phyloP scores from a whole-genome alignment of 2,329 filamentous ascomycete genomes.

The Cladophialophora immunda region DNA sequence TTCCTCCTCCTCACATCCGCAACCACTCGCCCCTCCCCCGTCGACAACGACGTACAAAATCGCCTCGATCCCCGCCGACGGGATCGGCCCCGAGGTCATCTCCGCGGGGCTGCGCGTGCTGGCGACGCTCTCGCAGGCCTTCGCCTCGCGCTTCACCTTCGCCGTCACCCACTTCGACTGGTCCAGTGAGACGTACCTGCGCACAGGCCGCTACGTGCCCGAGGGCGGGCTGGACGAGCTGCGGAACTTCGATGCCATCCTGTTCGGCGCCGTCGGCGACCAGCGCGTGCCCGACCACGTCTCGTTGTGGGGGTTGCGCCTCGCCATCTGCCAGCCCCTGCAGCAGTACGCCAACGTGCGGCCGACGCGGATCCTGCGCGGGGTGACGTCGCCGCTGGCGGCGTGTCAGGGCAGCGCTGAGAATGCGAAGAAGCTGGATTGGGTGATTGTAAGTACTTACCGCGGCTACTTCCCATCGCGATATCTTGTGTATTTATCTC shows the following conservation, averaged over 20 bases:
- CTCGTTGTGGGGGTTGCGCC: constrained; percentile 71
- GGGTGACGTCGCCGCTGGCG: constrained; percentile 62
- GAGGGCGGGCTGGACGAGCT: constrained; percentile 67
- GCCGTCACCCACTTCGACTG: constrained; percentile 71
- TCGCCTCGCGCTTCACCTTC: constrained; percentile 65
- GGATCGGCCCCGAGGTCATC: constrained; percentile 75
- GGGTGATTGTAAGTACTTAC: constrained; percentile 65
- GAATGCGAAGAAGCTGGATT: constrained; percentile 68
- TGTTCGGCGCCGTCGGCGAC: constrained; percentile 74
- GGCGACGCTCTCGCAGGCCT: constrained; percentile 54
- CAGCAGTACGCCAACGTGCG: constrained; percentile 75
- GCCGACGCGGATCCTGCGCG: constrained; percentile 69
- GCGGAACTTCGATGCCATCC: constrained; percentile 69
- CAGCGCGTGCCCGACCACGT: constrained; percentile 72
- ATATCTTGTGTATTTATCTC: too few species aligned
- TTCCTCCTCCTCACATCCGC: too few species aligned
- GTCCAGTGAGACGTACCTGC: constrained; percentile 72
- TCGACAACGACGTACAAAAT: constrained; percentile 48
- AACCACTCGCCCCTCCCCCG: constrained; percentile 8
- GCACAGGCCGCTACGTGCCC: constrained; percentile 71
- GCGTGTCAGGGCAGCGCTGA: constrained; percentile 49
- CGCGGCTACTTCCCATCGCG: too few species aligned
- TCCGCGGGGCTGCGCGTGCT: constrained; percentile 70
- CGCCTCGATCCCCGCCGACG: constrained; percentile 73
- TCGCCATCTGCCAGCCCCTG: constrained; percentile 72